Percentiles rank a stretch among this genome's conserved stretches.
Conservation (phyloP, 495 filamentous ascomycete species). For the Penicillium ochrochloron region DNA sequence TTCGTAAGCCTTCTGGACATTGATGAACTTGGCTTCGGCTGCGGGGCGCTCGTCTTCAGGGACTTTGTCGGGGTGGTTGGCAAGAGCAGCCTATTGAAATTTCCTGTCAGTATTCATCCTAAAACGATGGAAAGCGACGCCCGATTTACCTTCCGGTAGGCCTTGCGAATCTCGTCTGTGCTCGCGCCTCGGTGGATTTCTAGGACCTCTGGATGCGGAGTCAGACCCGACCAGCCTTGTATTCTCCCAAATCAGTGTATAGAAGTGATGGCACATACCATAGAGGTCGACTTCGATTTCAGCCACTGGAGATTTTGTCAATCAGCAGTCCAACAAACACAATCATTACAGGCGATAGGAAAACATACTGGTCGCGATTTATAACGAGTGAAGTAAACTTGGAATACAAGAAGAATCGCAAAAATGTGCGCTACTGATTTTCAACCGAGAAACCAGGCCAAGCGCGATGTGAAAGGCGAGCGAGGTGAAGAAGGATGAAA, state of each 20-base stretch:
- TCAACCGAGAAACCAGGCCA: background rate
- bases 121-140: background rate
- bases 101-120: constrained; percentile 19
- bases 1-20: constrained; percentile 91
- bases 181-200: constrained; percentile 69
- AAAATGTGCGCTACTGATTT: background rate
- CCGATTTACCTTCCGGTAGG: constrained; percentile 83
- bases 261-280: constrained; percentile 35
- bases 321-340: constrained; percentile 12
- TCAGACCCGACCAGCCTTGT: constrained; percentile 23
- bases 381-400: background rate
- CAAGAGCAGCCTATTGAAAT: constrained; percentile 72
- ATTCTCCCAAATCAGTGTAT: background rate
- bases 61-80: constrained; percentile 95
- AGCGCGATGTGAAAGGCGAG: constrained; percentile 13
- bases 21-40: constrained; percentile 89
- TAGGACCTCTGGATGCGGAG: constrained; percentile 65
- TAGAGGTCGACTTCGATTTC: constrained; percentile 50
- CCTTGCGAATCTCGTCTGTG: constrained; percentile 91
- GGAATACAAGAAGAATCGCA: background rate
- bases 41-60: constrained; percentile 79
- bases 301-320: constrained; percentile 42
- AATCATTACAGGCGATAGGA: background rate
- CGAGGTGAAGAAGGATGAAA: constrained; percentile 2
- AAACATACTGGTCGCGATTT: constrained; percentile 10